Evolutionary conservation across 306 rosid genomes (phyloP), one percentile per base, ranked within the genome.

Genomic region (Cucumis cinereus): DNA sequence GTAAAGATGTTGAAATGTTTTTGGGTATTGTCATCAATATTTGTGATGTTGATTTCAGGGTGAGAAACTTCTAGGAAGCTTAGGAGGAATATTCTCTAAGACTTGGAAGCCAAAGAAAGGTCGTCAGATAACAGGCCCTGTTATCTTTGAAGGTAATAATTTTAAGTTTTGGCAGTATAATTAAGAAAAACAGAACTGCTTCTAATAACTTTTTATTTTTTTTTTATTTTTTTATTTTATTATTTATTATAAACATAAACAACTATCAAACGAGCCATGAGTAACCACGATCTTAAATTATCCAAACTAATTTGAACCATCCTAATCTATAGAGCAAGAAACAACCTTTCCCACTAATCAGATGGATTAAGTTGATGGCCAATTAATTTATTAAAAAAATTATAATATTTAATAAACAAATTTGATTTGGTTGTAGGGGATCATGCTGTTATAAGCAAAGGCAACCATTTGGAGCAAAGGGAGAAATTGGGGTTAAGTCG

Each of bases 71-170:
- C 80, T 95, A 79, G 99, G 99, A 72, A 92, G 88, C 81, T 93
- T 95, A 45, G 99, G 99, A 49, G 98, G 99, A 55, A 83, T 95
- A 59, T 95, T 95, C 86, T 92, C 98, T 52, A 95, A 79, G 87
- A 95, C 99, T 52, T 95, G 99, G 99, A 95, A 92, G 79, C 97
- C 99, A 35, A 95, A 90, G 91, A 92, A 90, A 85, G 87, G 86
- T 12, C 96, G 86, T 7, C 71, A 86, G 73, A 90, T 95, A 64
- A 77, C 52, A 55, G 99, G 99, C 91, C 99, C 99, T 59, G 85
- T 88, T 83, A 82, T 87, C 62, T 15, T 79, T 68, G 69, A 82
- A 89, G 96, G 99, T 94, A 75, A 43, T 76, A 57, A 78, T 36
- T 83, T 45, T 41, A 79, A 76, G 12, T 24, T 38, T 70, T 47